These are phyloP conservation scores for Hanseniaspora lachancei DNA, from an alignment of 805 yeast species.

Conservation along the genomic window DNA sequence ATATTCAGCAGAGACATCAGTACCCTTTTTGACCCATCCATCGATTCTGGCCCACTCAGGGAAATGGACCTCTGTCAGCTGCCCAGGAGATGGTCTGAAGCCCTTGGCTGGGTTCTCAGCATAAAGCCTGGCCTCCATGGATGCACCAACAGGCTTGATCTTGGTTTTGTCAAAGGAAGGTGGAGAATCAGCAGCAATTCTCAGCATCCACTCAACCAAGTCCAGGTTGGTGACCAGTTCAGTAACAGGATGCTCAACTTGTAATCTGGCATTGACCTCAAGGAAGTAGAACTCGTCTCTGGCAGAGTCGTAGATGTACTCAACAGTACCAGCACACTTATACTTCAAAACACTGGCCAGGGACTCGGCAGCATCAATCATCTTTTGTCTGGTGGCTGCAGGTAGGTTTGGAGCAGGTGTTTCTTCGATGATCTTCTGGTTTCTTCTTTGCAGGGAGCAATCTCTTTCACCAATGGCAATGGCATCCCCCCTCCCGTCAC, in stretches of 20 bases:
- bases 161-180: slow-evolving; percentile 53
- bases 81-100: slow-evolving; percentile 94
- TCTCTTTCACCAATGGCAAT: slow-evolving; percentile 94
- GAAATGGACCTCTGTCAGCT: slow-evolving; percentile 67
- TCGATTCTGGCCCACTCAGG: slow-evolving; percentile 90
- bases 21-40: slow-evolving; percentile 86
- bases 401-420: slow-evolving; percentile 96
- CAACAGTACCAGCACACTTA: slow-evolving; percentile 96
- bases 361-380: slow-evolving; percentile 76
- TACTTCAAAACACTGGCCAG: slow-evolving; percentile 73
- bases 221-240: slow-evolving; percentile 91
- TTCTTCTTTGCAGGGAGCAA: slow-evolving; percentile 93
- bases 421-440: slow-evolving; percentile 91
- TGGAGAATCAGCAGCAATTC: slow-evolving; percentile 78
- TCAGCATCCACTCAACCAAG: slow-evolving; percentile 92
- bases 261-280: slow-evolving; percentile 92
- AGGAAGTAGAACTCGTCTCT: slow-evolving; percentile 86
- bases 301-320: slow-evolving; percentile 75
- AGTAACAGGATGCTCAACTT: slow-evolving; percentile 95
- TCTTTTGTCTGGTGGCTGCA: slow-evolving; percentile 53
- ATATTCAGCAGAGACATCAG: slow-evolving; percentile 78
- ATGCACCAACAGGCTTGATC: slow-evolving; percentile 62
- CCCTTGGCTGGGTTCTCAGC: slow-evolving; percentile 96
- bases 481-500: slow-evolving; percentile 88
- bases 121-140: slow-evolving; percentile 92